A percentile compares a stretch with the other conserved stretches of the same genome.
phyloP scores from a whole-genome alignment of 1,284 basidiomycete genomes.

The Pholiota adiposa region DNA sequence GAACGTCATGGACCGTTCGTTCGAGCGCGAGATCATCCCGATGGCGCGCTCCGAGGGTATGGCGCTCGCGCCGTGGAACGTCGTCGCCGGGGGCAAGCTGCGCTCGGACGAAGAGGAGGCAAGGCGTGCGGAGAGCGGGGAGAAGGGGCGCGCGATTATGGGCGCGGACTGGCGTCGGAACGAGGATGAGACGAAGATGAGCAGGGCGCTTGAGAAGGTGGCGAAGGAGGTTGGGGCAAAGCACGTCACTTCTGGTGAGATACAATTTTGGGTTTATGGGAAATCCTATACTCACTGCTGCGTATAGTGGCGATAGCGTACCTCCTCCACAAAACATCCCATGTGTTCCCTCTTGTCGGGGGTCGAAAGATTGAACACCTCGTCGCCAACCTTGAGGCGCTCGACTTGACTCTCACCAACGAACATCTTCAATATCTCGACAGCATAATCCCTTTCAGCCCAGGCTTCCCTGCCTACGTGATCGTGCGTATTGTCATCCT shows the following conservation, averaged over 20 bases:
- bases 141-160: conserved; percentile 40
- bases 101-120: conserved; percentile 53
- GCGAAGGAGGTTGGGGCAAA: conserved; percentile 45
- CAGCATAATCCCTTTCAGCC: conserved; percentile 42
- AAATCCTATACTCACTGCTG: not conserved
- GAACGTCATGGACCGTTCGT: conserved; percentile 51
- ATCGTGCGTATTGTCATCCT: conserved; percentile 37
- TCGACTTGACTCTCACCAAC: conserved; percentile 43
- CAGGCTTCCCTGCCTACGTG: conserved; percentile 44
- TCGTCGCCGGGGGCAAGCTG: conserved; percentile 51
- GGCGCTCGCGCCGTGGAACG: conserved; percentile 55
- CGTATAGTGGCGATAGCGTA: conserved; percentile 50
- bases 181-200: conserved; percentile 43
- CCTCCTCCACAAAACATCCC: conserved; percentile 49
- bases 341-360: conserved; percentile 57
- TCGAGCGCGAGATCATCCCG: conserved; percentile 60
- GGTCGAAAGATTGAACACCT: conserved; percentile 57
- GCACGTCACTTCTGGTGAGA: conserved; percentile 39
- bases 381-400: conserved; percentile 48
- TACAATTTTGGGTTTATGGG: not conserved
- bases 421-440: conserved; percentile 51
- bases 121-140: conserved; percentile 40
- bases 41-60: conserved; percentile 54
- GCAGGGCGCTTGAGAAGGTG: conserved; percentile 49
- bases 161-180: conserved; percentile 42